phyloP scores from a whole-genome alignment of 164 flowering plant species.

The Vitis cinerea region DNA sequence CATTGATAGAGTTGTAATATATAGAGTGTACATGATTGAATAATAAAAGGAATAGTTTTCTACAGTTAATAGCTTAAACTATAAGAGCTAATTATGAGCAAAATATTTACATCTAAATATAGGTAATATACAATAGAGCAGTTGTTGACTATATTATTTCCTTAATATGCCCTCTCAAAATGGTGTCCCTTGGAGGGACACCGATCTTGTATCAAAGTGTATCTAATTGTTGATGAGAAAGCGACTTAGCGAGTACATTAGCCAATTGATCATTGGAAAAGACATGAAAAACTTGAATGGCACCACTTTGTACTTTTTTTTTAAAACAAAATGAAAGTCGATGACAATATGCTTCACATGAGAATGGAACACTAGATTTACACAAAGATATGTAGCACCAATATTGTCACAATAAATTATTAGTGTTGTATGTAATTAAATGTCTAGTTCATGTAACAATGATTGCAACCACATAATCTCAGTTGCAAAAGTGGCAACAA shows the following conservation, averaged over 20 bases:
- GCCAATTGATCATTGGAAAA: not conserved
- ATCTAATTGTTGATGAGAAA: not conserved
- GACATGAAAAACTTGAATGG: not conserved
- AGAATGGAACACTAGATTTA: not conserved
- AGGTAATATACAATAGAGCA: not conserved
- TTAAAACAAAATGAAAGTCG: not conserved
- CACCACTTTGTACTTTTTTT: not conserved
- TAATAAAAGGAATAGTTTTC: not conserved
- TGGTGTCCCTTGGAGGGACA: not conserved
- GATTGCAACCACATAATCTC: not conserved
- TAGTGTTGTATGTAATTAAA: not conserved
- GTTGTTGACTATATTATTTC: not conserved
- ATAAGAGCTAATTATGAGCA: not conserved
- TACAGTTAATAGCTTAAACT: not conserved
- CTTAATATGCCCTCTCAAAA: not conserved
- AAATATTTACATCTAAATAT: slow-evolving; percentile 1
- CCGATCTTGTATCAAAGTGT: not conserved
- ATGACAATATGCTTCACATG: no score
- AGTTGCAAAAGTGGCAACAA: not conserved
- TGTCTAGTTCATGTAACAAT: not conserved
- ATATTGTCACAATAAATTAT: slow-evolving; percentile 8
- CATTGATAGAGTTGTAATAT: no score
- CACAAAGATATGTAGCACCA: slow-evolving; percentile 1
- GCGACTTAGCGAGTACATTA: not conserved
- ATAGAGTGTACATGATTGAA: no score